A percentile compares a stretch with the other conserved stretches of the same genome.
phyloP scores from a whole-genome alignment of 2,329 filamentous ascomycete genomes.

The Ophiosphaerella narmari region DNA sequence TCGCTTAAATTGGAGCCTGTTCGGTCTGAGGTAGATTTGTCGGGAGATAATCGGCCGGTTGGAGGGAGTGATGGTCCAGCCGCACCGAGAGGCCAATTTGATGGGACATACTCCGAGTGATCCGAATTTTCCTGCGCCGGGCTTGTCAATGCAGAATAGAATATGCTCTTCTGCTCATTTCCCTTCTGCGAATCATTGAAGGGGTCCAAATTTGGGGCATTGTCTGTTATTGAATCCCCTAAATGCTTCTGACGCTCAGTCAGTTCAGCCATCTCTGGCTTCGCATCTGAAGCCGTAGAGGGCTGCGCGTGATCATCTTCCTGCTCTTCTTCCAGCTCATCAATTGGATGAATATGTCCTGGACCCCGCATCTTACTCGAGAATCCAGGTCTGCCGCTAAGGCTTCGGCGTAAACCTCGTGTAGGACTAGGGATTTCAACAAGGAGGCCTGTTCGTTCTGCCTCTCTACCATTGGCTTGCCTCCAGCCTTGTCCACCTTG shows the following conservation, averaged over 20 bases:
- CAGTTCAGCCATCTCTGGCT: conserved; percentile 37
- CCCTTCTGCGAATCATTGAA: conserved; percentile 46
- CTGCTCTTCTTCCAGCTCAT: conserved; percentile 63
- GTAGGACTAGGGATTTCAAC: conserved; percentile 56
- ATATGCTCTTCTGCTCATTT: conserved; percentile 26
- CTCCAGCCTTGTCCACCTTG: conserved; percentile 41
- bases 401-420: conserved; percentile 50
- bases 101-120: neutral
- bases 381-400: conserved; percentile 47
- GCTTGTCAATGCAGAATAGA: conserved; percentile 25
- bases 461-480: conserved; percentile 38
- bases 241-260: conserved; percentile 20
- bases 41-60: conserved; percentile 51
- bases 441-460: conserved; percentile 53
- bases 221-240: conserved; percentile 30
- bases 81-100: conserved; percentile 20
- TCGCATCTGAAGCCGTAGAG: conserved; percentile 13
- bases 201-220: conserved; percentile 45
- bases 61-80: conserved; percentile 20
- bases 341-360: conserved; percentile 65
- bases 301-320: conserved; percentile 25
- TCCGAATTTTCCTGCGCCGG: conserved; percentile 20
- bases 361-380: conserved; percentile 56
- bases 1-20: conserved; percentile 63
- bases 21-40: conserved; percentile 54